Percentiles rank a stretch among this genome's conserved stretches.
These are phyloP conservation scores for Erysimum pusillum DNA, from an alignment of 441 rosid species.

Conservation along the genomic window DNA sequence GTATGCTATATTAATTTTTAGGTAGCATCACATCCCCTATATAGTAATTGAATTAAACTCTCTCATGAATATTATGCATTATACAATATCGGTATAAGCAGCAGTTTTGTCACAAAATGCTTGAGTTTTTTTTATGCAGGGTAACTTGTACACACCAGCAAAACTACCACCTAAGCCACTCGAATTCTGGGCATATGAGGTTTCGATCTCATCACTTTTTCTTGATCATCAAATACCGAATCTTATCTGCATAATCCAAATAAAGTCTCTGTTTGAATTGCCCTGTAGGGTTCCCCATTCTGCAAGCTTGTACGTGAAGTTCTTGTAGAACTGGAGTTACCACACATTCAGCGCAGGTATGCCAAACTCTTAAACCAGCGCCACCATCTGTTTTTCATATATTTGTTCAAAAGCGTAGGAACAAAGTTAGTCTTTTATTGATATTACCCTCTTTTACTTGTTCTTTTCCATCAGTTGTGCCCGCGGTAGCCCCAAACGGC, in stretches of 20 bases:
- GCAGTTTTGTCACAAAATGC: constrained; percentile 26
- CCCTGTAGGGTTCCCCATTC: constrained; percentile 83
- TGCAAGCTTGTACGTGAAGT: constrained; percentile 87
- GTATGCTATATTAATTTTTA: constrained; percentile 13
- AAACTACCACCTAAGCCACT: constrained; percentile 88
- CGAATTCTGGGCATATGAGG: constrained; percentile 95
- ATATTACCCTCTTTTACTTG: constrained; percentile 15
- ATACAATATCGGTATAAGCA: background rate
- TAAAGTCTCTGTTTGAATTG: constrained; percentile 6
- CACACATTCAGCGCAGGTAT: constrained; percentile 80
- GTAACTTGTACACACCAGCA: constrained; percentile 72
- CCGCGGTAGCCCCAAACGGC: constrained; percentile 92
- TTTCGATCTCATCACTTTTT: constrained; percentile 31
- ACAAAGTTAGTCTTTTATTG: background rate
- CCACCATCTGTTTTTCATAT: background rate
- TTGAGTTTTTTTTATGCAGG: constrained; percentile 59
- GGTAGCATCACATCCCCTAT: background rate
- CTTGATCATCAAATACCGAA: background rate
- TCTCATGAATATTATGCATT: background rate
- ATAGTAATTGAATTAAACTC: background rate
- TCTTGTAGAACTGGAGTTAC: constrained; percentile 87
- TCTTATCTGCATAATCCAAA: background rate
- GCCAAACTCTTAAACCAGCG: background rate
- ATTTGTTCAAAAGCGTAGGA: background rate
- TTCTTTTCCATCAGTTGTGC: constrained; percentile 67